Percentiles rank a stretch among this genome's conserved stretches.
These are phyloP conservation scores for Mucor saturninus DNA, from an alignment of 371 early-diverging fungal genomes.

Conservation along the genomic window DNA sequence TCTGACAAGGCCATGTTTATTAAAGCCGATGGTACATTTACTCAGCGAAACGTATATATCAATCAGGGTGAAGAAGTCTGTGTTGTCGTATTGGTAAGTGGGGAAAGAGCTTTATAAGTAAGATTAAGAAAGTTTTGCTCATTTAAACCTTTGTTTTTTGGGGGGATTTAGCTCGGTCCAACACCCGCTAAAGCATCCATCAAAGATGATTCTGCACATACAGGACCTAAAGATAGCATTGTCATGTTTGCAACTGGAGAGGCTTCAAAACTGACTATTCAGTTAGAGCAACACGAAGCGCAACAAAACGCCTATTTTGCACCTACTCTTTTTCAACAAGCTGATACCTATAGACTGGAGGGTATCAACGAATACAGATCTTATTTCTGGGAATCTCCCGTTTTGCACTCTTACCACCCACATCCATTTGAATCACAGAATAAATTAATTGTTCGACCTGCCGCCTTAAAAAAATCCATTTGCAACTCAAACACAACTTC, in stretches of 20 bases:
- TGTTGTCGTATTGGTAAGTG: conserved; percentile 43
- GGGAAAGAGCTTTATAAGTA: background rate
- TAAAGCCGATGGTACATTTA: conserved; percentile 41
- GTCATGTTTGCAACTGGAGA: conserved; percentile 36
- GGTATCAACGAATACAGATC: conserved; percentile 41
- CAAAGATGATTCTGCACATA: conserved; percentile 32
- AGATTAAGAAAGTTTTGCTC: no score
- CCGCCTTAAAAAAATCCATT: background rate
- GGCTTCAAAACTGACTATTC: conserved; percentile 27
- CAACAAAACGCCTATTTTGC: conserved; percentile 46
- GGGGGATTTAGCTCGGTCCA: conserved; percentile 36
- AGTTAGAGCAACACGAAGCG: conserved; percentile 35
- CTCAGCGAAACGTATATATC: conserved; percentile 34
- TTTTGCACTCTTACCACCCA: conserved; percentile 41
- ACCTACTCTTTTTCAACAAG: conserved; percentile 34
- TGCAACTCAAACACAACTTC: conserved; percentile 25
- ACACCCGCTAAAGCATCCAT: conserved; percentile 39
- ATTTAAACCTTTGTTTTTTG: background rate
- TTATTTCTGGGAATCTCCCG: conserved; percentile 49
- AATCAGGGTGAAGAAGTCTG: conserved; percentile 37
- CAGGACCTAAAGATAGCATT: conserved; percentile 45
- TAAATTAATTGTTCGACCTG: conserved; percentile 27
- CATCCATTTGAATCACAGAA: conserved; percentile 35
- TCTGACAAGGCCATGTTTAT: conserved; percentile 44
- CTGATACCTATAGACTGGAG: conserved; percentile 37